Evolutionary conservation across 1,139 yeast species (phyloP).

Genomic region (Candida neerlandica): DNA sequence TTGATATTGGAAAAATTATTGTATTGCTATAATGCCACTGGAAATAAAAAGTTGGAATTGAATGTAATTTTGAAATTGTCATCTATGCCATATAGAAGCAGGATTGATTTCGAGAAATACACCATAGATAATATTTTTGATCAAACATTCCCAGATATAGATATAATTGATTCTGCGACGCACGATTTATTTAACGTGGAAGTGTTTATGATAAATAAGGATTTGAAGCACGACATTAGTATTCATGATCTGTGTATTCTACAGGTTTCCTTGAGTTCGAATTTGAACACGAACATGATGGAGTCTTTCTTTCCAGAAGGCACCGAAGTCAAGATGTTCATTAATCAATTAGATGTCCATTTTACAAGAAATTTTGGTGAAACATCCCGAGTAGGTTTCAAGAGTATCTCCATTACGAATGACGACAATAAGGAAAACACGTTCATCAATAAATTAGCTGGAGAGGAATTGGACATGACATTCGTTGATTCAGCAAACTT

Average conservation of each 20-base stretch:
- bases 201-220: constrained; percentile 18
- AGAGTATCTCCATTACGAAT: constrained; percentile 14
- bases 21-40: constrained; percentile 13
- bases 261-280: constrained; percentile 22
- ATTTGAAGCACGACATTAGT: constrained; percentile 17
- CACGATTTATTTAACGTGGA: constrained; percentile 18
- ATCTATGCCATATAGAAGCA: constrained; percentile 8
- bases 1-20: constrained; percentile 16
- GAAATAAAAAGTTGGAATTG: constrained; percentile 11
- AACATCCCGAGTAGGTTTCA: constrained; percentile 11
- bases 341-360: constrained; percentile 18
- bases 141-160: constrained; percentile 7
- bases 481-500: constrained; percentile 16
- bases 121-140: neutral
- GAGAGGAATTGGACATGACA: constrained; percentile 14
- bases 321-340: constrained; percentile 11
- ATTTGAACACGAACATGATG: constrained; percentile 16
- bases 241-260: constrained; percentile 23
- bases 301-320: constrained; percentile 16
- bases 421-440: constrained; percentile 9
- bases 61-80: constrained; percentile 16
- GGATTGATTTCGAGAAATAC: constrained; percentile 2
- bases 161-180: constrained; percentile 13
- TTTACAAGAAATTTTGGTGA: constrained; percentile 12
- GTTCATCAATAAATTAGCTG: constrained; percentile 6